Percentiles rank a stretch among this genome's conserved stretches.
These are phyloP conservation scores for Globisporangium ultimum DNA, from an alignment of 352 stramenopile species.

Conservation along the genomic window DNA sequence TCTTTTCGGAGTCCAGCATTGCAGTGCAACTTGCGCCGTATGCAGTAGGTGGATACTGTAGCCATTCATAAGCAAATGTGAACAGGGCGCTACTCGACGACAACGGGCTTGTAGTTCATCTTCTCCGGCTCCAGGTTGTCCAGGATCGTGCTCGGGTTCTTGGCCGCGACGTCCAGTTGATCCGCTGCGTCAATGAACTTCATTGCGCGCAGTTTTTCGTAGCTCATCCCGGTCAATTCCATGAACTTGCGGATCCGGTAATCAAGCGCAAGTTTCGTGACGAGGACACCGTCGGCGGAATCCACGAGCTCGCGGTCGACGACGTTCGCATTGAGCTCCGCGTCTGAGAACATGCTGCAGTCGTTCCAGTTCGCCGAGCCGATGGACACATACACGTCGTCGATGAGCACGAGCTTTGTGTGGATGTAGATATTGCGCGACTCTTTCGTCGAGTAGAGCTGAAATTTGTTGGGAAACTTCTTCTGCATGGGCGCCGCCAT, in stretches of 20 bases:
- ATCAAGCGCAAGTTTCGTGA: neutral
- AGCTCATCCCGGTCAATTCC: slow-evolving; percentile 14
- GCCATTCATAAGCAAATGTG: neutral
- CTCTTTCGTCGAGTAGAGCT: slow-evolving; percentile 41
- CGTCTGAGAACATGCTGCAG: slow-evolving; percentile 9
- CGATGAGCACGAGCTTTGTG: slow-evolving; percentile 46
- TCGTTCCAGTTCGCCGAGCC: slow-evolving; percentile 21
- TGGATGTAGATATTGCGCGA: slow-evolving; percentile 43
- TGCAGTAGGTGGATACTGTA: too few relatives aligned
- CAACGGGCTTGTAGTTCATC: slow-evolving; percentile 4
- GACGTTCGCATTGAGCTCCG: slow-evolving; percentile 20
- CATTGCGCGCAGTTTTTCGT: slow-evolving; percentile 7
- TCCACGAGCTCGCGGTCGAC: neutral
- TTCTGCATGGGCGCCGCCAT: slow-evolving; percentile 41
- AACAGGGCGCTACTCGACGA: neutral
- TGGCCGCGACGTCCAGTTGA: slow-evolving; percentile 25
- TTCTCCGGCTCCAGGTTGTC: slow-evolving; percentile 19
- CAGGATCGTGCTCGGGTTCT: slow-evolving; percentile 24
- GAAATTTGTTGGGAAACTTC: slow-evolving; percentile 43
- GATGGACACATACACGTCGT: slow-evolving; percentile 27
- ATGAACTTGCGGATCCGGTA: slow-evolving; percentile 2
- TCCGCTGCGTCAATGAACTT: slow-evolving; percentile 25
- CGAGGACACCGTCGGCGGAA: neutral
- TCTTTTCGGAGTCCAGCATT: neutral
- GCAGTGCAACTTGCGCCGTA: too few relatives aligned